These are phyloP conservation scores for Cyclostephanos tholiformis DNA, from an alignment of 108 stramenopile genomes.

Conservation along the genomic window DNA sequence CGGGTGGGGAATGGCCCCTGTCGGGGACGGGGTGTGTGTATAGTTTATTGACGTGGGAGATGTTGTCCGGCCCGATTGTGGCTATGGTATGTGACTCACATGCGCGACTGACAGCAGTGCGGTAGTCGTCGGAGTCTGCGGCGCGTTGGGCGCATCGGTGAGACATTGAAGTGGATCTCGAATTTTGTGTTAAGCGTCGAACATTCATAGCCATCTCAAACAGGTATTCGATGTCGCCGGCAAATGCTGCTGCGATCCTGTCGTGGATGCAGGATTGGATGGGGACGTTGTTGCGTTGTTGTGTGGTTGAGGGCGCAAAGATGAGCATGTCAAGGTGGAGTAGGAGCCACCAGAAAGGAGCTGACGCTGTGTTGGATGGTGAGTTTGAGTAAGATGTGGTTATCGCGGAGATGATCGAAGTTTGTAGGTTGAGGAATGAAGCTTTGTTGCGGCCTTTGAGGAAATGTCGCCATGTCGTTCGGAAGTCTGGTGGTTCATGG, in stretches of 20 bases:
- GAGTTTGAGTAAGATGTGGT: neutral
- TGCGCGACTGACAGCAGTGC: slow-evolving; percentile 11
- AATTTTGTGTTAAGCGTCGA: neutral
- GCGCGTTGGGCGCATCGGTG: slow-evolving; percentile 10
- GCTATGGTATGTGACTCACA: slow-evolving; percentile 1
- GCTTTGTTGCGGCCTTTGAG: neutral
- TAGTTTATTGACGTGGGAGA: neutral
- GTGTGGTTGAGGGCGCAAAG: neutral
- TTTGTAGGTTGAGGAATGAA: no score
- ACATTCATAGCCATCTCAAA: neutral
- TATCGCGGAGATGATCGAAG: neutral
- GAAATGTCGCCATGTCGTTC: neutral
- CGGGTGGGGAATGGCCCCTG: neutral
- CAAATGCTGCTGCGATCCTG: neutral
- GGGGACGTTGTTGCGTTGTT: neutral
- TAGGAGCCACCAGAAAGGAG: slow-evolving; percentile 25
- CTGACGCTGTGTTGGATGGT: neutral
- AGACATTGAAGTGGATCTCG: neutral
- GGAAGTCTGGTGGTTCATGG: neutral
- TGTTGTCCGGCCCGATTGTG: slow-evolving; percentile 15
- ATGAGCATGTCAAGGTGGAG: slow-evolving; percentile 23
- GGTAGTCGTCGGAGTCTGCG: slow-evolving; percentile 34
- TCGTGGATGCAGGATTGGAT: neutral
- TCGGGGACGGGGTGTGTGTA: neutral
- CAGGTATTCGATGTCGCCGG: slow-evolving; percentile 5